These are phyloP conservation scores for Phoenix dactylifera DNA, from an alignment of 176 grass and related monocot genomes.

Conservation along the genomic window DNA sequence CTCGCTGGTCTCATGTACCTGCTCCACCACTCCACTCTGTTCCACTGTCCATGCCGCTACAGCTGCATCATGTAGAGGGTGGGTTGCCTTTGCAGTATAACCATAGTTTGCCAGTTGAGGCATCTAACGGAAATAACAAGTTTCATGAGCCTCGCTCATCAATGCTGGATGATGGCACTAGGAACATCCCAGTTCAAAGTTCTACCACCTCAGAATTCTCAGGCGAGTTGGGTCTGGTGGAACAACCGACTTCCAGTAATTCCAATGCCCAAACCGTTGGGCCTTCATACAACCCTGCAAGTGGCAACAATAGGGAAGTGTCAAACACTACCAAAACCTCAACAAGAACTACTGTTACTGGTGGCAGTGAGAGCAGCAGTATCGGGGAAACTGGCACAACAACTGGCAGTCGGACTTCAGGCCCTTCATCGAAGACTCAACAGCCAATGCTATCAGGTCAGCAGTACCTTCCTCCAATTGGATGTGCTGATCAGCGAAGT, in stretches of 20 bases:
- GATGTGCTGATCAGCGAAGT: constrained; percentile 34
- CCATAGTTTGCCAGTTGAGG: constrained; percentile 39
- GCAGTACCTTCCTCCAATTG: constrained; percentile 34
- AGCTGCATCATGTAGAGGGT: constrained; percentile 68
- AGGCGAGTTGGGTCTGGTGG: constrained; percentile 38
- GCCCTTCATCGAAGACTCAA: constrained; percentile 29
- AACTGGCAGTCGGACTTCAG: constrained; percentile 30
- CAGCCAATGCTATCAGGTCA: constrained; percentile 27
- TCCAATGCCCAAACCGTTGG: constrained; percentile 27
- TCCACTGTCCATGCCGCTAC: constrained; percentile 60
- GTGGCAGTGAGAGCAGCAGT: constrained; percentile 27
- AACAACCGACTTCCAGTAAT: constrained; percentile 39
- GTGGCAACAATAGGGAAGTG: constrained; percentile 47
- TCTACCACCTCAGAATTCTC: constrained; percentile 29
- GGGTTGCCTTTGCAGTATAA: constrained; percentile 37
- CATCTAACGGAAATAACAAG: constrained; percentile 33
- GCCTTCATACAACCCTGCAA: constrained; percentile 26
- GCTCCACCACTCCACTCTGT: constrained; percentile 56
- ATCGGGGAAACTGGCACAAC: constrained; percentile 24
- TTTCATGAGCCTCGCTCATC: constrained; percentile 41
- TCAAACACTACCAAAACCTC: constrained; percentile 34
- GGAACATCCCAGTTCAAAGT: constrained; percentile 27
- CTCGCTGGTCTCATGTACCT: constrained; percentile 87
- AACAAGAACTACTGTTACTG: constrained; percentile 23
- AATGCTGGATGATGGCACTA: constrained; percentile 35